Evolutionary conservation across 164 flowering plant genomes (phyloP), one percentile per base, ranked within the genome.

Genomic region (Vitis rupestris): DNA sequence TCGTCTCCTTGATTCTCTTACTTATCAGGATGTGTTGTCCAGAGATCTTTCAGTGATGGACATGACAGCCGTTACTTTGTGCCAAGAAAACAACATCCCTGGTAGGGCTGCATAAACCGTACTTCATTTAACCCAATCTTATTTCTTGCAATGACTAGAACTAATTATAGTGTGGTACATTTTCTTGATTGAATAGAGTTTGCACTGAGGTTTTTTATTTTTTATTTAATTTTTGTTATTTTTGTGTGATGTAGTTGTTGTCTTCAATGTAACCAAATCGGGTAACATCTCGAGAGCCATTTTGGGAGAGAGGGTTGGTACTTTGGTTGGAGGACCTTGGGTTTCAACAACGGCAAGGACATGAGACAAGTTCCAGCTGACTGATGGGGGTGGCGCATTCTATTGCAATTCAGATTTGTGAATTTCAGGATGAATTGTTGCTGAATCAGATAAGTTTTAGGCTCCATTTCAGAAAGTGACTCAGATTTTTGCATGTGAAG

Each of bases 11-110:
- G 92, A 95, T n/a, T 78, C 82, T 51, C 70, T 95, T 8, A 90
- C 92, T 63, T 95, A 93, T 71, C 92, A 91, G 12, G 98, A 95
- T 19, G 97, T 95, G 65, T 90, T 82, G 2, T 82, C 97, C 9
- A 90, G 74, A 73, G 99, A 93, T 74, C 97, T 95, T n/a, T 90
- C 96, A 0, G 98, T 95, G 67, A 95, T 95, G 99, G 99, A 95
- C 81, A 74, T 93, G 96, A 95, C 99, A 23, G 99, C 99, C 47
- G 86, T 95, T 31, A 95, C 99, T 62, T 74, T 95, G 75, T 95
- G 98, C 80, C 97, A 91, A 82, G 99, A 95, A 76, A 95, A 95
- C 70, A 86, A 93, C 69, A 90, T 95, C 67, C 99, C 99, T 9
- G 97, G 99, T 95, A 88, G 9, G 80, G 53, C 29, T 50, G 13